phyloP scores from a whole-genome alignment of 257 asterid genomes.

The Ajuga chamaepitys region DNA sequence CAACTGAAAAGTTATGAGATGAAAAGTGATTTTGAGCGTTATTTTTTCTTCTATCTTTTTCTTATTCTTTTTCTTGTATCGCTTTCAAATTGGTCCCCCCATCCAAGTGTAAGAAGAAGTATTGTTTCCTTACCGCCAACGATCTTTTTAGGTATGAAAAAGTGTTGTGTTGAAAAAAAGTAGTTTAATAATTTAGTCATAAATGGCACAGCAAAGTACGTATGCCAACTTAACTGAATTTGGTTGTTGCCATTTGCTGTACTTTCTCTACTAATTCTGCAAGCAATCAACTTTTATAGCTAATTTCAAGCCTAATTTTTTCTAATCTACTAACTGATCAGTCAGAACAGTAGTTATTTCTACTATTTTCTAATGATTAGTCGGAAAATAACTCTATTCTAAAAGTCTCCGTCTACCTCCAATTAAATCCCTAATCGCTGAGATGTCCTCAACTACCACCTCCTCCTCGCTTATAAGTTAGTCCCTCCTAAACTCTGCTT shows the following conservation, averaged over 20 bases:
- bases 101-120: slow-evolving; percentile 9
- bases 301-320: slow-evolving; percentile 31
- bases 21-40: too few species aligned
- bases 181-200: slow-evolving; percentile 15
- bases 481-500: too few species aligned
- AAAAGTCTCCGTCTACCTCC: too few species aligned
- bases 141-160: slow-evolving; percentile 6
- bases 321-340: too few species aligned
- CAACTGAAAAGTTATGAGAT: background rate
- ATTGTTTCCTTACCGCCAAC: slow-evolving; percentile 22
- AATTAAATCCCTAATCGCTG: too few species aligned
- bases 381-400: too few species aligned
- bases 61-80: too few species aligned
- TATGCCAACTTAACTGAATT: slow-evolving; percentile 41
- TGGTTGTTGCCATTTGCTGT: slow-evolving; percentile 25
- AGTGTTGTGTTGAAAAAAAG: background rate
- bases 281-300: slow-evolving; percentile 18
- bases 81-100: slow-evolving; percentile 4
- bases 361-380: too few species aligned
- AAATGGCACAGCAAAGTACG: slow-evolving; percentile 21
- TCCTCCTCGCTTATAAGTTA: too few species aligned
- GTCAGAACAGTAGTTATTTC: too few species aligned
- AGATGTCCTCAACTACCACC: too few species aligned
- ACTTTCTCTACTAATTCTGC: slow-evolving; percentile 12
- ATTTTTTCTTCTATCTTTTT: too few species aligned